Conservation (phyloP, 2,329 filamentous ascomycete genomes). For the Colletotrichum sp. region DNA sequence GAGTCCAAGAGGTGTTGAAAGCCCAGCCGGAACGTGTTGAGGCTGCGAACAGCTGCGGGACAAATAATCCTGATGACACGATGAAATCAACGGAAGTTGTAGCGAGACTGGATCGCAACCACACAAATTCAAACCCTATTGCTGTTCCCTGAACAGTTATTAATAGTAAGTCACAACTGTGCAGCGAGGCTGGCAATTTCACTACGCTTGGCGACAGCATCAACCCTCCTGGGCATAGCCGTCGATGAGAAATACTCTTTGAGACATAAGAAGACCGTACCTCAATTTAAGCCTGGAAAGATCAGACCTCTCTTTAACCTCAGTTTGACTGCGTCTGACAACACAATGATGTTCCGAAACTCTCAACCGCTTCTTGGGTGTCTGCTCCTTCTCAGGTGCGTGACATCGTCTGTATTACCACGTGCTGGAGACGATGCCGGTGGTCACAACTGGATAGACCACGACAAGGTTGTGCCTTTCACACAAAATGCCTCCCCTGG, state of each 20-base stretch:
- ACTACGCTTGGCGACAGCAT: background rate
- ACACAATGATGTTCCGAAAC: background rate
- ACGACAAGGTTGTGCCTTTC: background rate
- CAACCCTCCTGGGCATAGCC: background rate
- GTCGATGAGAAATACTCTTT: background rate
- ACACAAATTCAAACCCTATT: fast-evolving
- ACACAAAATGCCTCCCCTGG: background rate
- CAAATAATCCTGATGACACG: background rate
- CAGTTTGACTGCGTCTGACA: background rate
- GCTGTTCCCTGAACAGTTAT: background rate
- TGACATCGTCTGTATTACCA: background rate
- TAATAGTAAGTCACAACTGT: background rate
- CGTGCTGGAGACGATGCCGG: background rate
- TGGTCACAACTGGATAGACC: background rate
- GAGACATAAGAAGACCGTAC: background rate
- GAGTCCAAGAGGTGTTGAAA: background rate
- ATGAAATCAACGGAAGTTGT: background rate
- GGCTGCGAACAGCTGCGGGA: background rate
- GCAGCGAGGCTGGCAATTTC: background rate
- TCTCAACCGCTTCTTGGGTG: background rate
- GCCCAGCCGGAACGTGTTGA: background rate
- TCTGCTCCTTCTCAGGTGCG: background rate
- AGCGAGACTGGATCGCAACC: background rate
- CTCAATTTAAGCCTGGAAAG: fast-evolving
- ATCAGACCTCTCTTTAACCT: background rate